These are phyloP conservation scores for Bonia amplexicaulis DNA, from an alignment of 176 grass and related monocot genomes.

Conservation along the genomic window DNA sequence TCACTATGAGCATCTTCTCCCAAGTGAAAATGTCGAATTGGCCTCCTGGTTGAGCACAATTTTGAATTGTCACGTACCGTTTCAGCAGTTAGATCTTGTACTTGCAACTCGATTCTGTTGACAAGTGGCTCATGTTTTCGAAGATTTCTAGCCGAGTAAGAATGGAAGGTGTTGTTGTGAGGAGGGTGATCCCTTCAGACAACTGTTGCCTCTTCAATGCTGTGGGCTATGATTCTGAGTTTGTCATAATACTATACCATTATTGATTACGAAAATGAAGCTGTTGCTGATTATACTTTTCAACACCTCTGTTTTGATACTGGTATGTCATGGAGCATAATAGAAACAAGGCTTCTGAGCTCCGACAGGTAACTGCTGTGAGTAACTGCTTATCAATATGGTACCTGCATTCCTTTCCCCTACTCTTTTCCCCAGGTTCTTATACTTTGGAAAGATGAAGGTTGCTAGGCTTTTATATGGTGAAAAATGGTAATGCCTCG, in stretches of 20 bases:
- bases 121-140: not conserved
- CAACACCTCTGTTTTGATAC: not conserved
- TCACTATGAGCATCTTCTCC: not conserved
- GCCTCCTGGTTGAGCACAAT: not conserved
- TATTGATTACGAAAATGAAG: not conserved
- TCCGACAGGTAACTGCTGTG: constrained; percentile 64
- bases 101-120: not conserved
- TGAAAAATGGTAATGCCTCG: not conserved
- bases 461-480: not conserved
- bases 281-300: not conserved
- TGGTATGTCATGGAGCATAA: constrained; percentile 92
- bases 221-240: constrained; percentile 50
- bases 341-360: constrained; percentile 61
- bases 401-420: not conserved
- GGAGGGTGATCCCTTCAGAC: constrained; percentile 90
- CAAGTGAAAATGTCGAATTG: not conserved
- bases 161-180: constrained; percentile 83
- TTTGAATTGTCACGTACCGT: not conserved
- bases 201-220: constrained; percentile 99
- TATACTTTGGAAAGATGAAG: not conserved
- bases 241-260: not conserved
- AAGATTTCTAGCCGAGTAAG: constrained; percentile 3
- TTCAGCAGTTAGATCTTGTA: not conserved
- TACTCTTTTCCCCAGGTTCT: not conserved
- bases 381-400: not conserved